A percentile compares a stretch with the other conserved stretches of the same genome.
Evolutionary conservation across 2,329 filamentous ascomycete genomes (phyloP).

Genomic region (Diplodia corticola): DNA sequence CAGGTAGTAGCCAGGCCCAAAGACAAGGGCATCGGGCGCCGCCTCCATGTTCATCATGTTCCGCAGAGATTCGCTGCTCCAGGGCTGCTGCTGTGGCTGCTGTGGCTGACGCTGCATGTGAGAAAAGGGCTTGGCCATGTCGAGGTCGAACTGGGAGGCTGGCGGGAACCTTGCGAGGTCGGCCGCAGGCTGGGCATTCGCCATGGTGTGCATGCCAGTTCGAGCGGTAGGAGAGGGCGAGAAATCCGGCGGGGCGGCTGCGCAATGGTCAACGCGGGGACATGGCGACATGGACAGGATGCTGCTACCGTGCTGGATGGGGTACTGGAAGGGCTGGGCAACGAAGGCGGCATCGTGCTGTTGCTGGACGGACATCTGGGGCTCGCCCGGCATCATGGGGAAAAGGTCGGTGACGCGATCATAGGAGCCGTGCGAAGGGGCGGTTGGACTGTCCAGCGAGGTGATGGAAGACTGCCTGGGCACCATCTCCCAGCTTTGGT

Average conservation of each 20-base stretch:
- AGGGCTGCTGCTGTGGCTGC: slow-evolving; percentile 9
- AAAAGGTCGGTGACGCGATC: slow-evolving; percentile 14
- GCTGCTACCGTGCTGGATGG: neutral
- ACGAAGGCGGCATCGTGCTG: slow-evolving; percentile 1
- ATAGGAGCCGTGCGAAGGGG: slow-evolving; percentile 14
- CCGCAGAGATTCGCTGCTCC: slow-evolving; percentile 13
- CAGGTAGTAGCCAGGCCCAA: slow-evolving; percentile 12
- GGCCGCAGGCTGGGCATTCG: neutral
- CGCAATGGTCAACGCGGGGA: neutral
- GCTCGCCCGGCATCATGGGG: neutral
- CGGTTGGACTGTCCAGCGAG: slow-evolving; percentile 17
- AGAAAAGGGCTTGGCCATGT: neutral
- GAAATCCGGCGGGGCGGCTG: neutral
- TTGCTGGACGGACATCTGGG: slow-evolving; percentile 2
- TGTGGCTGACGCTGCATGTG: slow-evolving; percentile 3
- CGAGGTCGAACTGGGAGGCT: slow-evolving; percentile 11
- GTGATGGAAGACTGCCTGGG: slow-evolving; percentile 18
- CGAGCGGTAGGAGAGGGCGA: slow-evolving; percentile 3
- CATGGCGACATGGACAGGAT: neutral
- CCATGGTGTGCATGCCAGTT: slow-evolving; percentile 13
- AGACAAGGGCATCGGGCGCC: slow-evolving; percentile 14
- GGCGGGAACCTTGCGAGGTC: slow-evolving; percentile 2
- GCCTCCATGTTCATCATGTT: slow-evolving; percentile 18
- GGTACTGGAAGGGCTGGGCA: neutral
- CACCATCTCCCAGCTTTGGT: slow-evolving; percentile 22